Evolutionary conservation across 1,284 basidiomycete genomes (phyloP).

Genomic region (Malassezia cuniculi): DNA sequence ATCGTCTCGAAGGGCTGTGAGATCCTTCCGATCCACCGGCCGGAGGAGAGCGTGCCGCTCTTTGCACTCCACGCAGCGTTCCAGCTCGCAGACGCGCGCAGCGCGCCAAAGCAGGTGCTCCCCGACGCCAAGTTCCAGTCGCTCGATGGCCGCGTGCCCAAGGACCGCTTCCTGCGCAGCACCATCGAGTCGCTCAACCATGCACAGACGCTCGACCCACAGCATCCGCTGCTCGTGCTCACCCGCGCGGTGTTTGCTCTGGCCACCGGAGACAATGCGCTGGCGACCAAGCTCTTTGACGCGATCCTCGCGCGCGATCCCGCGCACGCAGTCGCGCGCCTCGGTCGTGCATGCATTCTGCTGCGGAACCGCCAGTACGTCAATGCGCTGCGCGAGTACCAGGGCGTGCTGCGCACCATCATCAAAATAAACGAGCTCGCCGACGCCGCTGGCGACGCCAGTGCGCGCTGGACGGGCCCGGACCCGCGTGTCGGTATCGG

Average conservation of each 20-base stretch:
- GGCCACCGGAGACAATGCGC: conserved; percentile 24
- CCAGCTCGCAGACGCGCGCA: conserved; percentile 20
- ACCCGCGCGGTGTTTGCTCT: conserved; percentile 21
- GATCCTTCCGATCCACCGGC: conserved; percentile 22
- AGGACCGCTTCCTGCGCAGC: conserved; percentile 23
- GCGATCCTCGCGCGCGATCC: conserved; percentile 22
- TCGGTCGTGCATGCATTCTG: conserved; percentile 37
- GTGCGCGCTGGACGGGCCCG: conserved; percentile 26
- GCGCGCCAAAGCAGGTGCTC: conserved; percentile 33
- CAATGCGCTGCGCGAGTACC: conserved; percentile 33
- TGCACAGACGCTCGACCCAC: conserved; percentile 20
- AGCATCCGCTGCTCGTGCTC: conserved; percentile 25
- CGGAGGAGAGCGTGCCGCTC: conserved; percentile 22
- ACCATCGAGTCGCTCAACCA: conserved; percentile 14
- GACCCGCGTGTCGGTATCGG: conserved; percentile 42
- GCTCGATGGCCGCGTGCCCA: conserved; percentile 16
- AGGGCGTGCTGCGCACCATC: conserved; percentile 29
- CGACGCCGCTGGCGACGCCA: conserved; percentile 14
- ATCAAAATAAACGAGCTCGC: conserved; percentile 23
- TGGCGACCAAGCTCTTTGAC: conserved; percentile 21
- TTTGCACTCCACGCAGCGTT: conserved; percentile 28
- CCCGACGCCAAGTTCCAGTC: conserved; percentile 31
- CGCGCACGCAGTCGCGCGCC: conserved; percentile 28
- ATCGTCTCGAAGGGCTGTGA: conserved; percentile 22
- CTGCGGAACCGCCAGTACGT: conserved; percentile 30